These are phyloP conservation scores for Glaciozyma antarctica DNA, from an alignment of 768 basidiomycete species.

Conservation along the genomic window DNA sequence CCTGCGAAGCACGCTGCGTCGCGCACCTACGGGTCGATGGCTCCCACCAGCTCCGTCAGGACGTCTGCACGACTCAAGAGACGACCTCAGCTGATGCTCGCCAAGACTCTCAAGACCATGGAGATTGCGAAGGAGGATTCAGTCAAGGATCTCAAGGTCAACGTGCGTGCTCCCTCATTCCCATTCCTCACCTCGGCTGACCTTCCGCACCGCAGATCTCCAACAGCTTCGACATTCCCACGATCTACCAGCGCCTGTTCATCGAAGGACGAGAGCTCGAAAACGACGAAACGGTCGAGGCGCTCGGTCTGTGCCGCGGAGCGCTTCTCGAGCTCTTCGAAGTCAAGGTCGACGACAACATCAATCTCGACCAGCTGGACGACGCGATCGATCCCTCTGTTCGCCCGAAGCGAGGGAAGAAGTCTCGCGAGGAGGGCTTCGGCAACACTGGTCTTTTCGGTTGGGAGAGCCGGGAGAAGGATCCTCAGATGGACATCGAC, in stretches of 20 bases:
- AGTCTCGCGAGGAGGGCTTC: constrained; percentile 27
- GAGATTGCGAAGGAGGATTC: constrained; percentile 57
- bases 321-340: constrained; percentile 60
- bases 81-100: constrained; percentile 37
- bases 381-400: not conserved
- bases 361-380: constrained; percentile 44
- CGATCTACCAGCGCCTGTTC: constrained; percentile 65
- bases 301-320: constrained; percentile 52
- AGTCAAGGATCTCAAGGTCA: constrained; percentile 66
- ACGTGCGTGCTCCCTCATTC: constrained; percentile 39
- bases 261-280: constrained; percentile 55
- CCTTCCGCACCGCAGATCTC: constrained; percentile 41
- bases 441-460: constrained; percentile 22
- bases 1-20: too few species aligned
- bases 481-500: not conserved
- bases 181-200: not conserved
- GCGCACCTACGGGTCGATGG: not conserved
- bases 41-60: not conserved
- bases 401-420: constrained; percentile 1
- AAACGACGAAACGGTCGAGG: constrained; percentile 50
- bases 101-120: constrained; percentile 44
- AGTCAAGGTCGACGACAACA: constrained; percentile 54
- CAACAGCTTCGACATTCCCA: constrained; percentile 55
- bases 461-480: constrained; percentile 3
- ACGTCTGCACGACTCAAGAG: not conserved